phyloP scores from a whole-genome alignment of 2,329 filamentous ascomycete species.

The Aurifilum marmelostoma region DNA sequence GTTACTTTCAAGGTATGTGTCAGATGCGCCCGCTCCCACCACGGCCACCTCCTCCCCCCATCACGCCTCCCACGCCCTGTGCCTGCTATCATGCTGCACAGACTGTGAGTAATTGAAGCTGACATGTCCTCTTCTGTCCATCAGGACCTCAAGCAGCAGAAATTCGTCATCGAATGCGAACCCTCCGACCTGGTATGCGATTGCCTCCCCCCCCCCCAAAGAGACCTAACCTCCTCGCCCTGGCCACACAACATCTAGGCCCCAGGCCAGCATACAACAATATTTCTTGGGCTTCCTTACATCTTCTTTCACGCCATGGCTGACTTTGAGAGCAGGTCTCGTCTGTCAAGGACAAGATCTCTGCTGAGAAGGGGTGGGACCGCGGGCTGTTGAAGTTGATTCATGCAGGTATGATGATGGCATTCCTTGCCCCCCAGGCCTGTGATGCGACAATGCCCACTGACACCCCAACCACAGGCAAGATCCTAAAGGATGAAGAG shows the following conservation, averaged over 20 bases:
- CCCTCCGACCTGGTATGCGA: conserved; percentile 82
- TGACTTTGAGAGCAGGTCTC: conserved; percentile 65
- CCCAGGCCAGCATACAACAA: background rate
- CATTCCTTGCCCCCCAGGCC: background rate
- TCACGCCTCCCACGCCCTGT: background rate
- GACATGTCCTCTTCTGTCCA: conserved; percentile 30
- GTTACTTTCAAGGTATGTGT: conserved; percentile 68
- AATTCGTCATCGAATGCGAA: conserved; percentile 95
- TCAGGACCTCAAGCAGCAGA: conserved; percentile 97
- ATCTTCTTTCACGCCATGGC: conserved; percentile 30
- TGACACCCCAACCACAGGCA: conserved; percentile 64
- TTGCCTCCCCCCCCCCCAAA: conserved; percentile 35
- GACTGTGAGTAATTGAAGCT: conserved; percentile 20
- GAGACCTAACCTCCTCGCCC: conserved; percentile 23
- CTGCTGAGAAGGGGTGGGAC: conserved; percentile 92
- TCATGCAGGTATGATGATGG: conserved; percentile 76
- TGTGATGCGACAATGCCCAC: conserved; percentile 21
- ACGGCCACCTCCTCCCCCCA: background rate
- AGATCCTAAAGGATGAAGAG: conserved; percentile 97
- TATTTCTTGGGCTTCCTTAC: background rate
- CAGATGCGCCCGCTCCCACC: conserved; percentile 22
- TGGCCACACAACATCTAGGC: background rate
- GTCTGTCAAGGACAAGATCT: conserved; percentile 89
- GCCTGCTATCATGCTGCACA: conserved; percentile 13
- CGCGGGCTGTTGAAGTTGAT: conserved; percentile 91